Conservation (phyloP, 257 asterid genomes). For the Schizonepeta tenuifolia region DNA sequence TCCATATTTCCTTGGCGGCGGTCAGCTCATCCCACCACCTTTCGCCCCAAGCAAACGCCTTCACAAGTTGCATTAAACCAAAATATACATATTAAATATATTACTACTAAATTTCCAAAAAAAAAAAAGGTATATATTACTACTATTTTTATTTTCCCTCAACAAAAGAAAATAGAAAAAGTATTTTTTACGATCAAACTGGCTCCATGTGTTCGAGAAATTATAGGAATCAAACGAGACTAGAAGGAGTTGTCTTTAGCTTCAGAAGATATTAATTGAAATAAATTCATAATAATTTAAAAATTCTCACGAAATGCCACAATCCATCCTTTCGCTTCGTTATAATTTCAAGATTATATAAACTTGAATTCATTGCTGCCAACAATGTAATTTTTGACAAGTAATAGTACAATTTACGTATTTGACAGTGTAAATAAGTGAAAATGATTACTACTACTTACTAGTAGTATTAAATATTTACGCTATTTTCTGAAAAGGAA, state of each 20-base stretch:
- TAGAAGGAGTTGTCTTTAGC: background rate
- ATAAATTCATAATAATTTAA: background rate
- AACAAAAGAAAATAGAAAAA: too few relatives aligned
- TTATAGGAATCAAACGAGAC: background rate
- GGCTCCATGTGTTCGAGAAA: background rate
- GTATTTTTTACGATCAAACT: background rate
- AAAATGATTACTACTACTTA: background rate
- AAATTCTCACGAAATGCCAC: background rate
- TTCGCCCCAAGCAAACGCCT: conserved; percentile 44
- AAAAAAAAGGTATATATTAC: too few relatives aligned
- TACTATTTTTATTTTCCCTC: too few relatives aligned
- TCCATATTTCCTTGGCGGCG: conserved; percentile 37
- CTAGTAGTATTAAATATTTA: too few relatives aligned
- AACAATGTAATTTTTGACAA: too few relatives aligned
- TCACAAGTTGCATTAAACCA: conserved; percentile 29
- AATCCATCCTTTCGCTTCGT: background rate
- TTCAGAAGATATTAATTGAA: background rate
- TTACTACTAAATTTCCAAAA: too few relatives aligned
- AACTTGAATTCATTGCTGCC: background rate
- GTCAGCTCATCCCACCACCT: conserved; percentile 40
- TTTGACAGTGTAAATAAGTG: background rate
- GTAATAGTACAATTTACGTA: background rate
- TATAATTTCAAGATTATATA: background rate
- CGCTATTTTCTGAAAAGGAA: too few relatives aligned
- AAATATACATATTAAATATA: background rate